A percentile compares a stretch with the other conserved stretches of the same genome.
These are phyloP conservation scores for Colletotrichum trifolii DNA, from an alignment of 2,329 filamentous ascomycete genomes.

Conservation along the genomic window DNA sequence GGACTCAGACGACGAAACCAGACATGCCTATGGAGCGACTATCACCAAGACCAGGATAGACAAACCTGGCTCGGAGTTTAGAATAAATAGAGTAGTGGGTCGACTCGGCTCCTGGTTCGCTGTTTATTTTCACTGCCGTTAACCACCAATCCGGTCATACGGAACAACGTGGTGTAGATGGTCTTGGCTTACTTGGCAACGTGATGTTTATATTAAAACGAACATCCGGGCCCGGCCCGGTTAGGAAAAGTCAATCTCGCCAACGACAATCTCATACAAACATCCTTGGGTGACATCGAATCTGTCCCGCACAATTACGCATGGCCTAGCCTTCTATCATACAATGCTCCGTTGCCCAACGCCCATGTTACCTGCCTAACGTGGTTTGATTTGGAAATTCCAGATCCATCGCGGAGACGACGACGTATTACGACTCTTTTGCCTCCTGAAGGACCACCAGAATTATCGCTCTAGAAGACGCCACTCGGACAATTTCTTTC, in stretches of 20 bases:
- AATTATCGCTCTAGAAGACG: too few relatives aligned
- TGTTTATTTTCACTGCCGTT: constrained; percentile 19
- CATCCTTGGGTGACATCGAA: not conserved
- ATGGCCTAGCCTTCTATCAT: too few relatives aligned
- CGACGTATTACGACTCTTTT: too few relatives aligned
- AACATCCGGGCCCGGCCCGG: not conserved
- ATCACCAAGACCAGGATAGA: not conserved
- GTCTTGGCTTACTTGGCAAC: constrained; percentile 4
- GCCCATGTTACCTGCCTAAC: constrained; percentile 3
- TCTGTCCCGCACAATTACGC: not conserved
- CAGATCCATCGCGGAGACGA: not conserved
- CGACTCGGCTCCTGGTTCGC: constrained; percentile 13
- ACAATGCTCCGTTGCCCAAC: constrained; percentile 4
- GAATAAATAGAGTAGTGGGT: constrained; percentile 26
- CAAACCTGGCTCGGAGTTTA: constrained; percentile 11
- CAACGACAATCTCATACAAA: constrained; percentile 2
- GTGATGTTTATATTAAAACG: constrained; percentile 11
- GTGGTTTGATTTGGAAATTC: not conserved
- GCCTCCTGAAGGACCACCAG: too few relatives aligned
- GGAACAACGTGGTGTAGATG: not conserved
- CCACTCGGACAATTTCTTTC: too few relatives aligned
- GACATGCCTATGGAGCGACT: not conserved
- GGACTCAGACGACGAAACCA: not conserved
- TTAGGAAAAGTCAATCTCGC: constrained; percentile 8
- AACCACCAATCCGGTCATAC: not conserved